A percentile compares a stretch with the other conserved stretches of the same genome.
These are phyloP conservation scores for Anacardium occidentale DNA, from an alignment of 345 rosid genomes.

Conservation along the genomic window DNA sequence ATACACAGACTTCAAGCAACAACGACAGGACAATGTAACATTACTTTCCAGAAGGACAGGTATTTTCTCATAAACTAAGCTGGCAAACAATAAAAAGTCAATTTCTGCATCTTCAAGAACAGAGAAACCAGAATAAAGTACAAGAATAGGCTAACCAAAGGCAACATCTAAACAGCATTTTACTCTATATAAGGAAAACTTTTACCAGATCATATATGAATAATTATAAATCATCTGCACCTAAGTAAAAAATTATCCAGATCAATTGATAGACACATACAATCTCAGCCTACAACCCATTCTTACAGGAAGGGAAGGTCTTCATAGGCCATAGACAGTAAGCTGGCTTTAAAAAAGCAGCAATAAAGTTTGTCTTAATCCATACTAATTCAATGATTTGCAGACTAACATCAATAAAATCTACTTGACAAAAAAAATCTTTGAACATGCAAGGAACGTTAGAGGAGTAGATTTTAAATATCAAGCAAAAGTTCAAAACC, in stretches of 20 bases:
- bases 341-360: not conserved
- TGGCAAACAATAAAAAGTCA: not conserved
- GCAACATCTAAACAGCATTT: not conserved
- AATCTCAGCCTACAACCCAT: not conserved
- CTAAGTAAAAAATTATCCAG: too few species aligned
- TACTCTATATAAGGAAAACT: not conserved
- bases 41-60: not conserved
- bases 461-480: constrained; percentile 1
- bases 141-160: not conserved
- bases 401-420: not conserved
- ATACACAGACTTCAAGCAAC: constrained; percentile 2
- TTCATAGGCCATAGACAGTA: not conserved
- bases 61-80: not conserved
- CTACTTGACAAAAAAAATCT: constrained; percentile 4
- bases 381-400: not conserved
- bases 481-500: not conserved
- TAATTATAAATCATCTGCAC: not conserved
- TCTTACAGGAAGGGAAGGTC: not conserved
- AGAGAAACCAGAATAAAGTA: not conserved
- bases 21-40: not conserved
- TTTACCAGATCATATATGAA: too few species aligned
- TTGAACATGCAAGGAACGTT: not conserved
- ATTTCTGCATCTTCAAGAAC: not conserved
- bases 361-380: not conserved
- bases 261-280: not conserved